Percentiles rank a stretch among this genome's conserved stretches.
phyloP scores from a whole-genome alignment of 2,329 filamentous ascomycete species.

The Fusarium tricinctum region DNA sequence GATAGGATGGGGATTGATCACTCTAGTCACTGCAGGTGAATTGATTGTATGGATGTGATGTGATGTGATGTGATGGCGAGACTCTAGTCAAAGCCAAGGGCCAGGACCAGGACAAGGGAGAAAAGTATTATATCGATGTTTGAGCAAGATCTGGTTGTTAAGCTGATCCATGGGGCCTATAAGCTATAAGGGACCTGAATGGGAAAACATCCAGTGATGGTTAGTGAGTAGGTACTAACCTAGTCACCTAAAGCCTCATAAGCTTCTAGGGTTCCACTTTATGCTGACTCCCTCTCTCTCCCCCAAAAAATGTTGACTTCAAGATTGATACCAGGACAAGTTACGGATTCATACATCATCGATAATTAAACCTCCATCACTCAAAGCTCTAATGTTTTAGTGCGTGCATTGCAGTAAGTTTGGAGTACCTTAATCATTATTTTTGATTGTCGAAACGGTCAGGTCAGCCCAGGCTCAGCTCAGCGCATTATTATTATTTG shows the following conservation, averaged over 20 bases:
- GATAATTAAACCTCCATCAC: slow-evolving; percentile 10
- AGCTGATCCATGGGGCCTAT: not conserved
- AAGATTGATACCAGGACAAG: not conserved
- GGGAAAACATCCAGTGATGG: not conserved
- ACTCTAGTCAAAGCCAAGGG: not conserved
- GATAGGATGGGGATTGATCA: not conserved
- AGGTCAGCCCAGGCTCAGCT: not conserved
- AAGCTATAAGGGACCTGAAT: not conserved
- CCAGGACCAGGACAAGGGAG: too few species aligned
- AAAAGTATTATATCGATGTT: not conserved
- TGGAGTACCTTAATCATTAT: slow-evolving; percentile 7
- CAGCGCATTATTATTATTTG: not conserved
- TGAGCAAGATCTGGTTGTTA: not conserved
- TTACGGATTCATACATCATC: slow-evolving; percentile 18
- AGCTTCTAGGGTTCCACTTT: slow-evolving; percentile 16
- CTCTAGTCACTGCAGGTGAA: not conserved
- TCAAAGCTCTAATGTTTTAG: slow-evolving; percentile 15
- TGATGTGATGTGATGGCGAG: slow-evolving; percentile 5
- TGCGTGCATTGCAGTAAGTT: slow-evolving; percentile 29
- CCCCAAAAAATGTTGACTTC: not conserved
- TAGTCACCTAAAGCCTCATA: slow-evolving; percentile 6
- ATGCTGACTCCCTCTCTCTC: not conserved
- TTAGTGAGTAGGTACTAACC: not conserved
- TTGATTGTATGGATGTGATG: not conserved
- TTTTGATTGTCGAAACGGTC: slow-evolving; percentile 33